Percentiles rank a stretch among this genome's conserved stretches.
Conservation (phyloP, 352 stramenopile species). For the Globisporangium spiculum region DNA sequence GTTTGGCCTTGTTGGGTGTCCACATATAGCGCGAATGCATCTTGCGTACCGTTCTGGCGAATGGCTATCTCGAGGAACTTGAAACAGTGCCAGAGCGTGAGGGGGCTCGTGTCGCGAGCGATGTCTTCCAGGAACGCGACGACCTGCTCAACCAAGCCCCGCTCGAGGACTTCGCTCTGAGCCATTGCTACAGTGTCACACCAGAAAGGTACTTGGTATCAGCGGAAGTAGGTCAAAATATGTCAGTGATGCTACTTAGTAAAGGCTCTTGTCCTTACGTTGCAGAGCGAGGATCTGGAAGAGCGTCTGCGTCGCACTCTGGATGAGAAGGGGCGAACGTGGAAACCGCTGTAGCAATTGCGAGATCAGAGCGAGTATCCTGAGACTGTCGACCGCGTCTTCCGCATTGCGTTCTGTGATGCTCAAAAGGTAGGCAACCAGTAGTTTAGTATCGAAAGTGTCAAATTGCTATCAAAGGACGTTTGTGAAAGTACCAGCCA, state of each 20-base stretch:
- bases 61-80: constrained; percentile 48
- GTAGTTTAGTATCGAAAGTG: not conserved
- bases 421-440: not conserved
- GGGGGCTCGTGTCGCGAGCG: constrained; percentile 8
- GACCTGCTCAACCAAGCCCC: constrained; percentile 31
- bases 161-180: constrained; percentile 24
- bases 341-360: constrained; percentile 25
- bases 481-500: too few relatives aligned
- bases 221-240: constrained; percentile 1
- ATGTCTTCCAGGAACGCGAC: constrained; percentile 30
- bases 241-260: not conserved
- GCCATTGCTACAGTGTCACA: constrained; percentile 7
- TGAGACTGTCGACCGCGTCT: constrained; percentile 26
- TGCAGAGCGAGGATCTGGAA: constrained; percentile 46
- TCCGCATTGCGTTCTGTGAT: constrained; percentile 25
- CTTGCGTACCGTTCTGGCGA: constrained; percentile 32
- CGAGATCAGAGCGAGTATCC: constrained; percentile 24
- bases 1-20: too few relatives aligned
- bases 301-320: constrained; percentile 31
- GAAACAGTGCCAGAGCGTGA: constrained; percentile 49
- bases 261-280: constrained; percentile 18
- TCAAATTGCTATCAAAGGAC: not conserved
- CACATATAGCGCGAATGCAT: not conserved
- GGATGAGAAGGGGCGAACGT: constrained; percentile 19
- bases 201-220: not conserved